A percentile compares a stretch with the other conserved stretches of the same genome.
Evolutionary conservation across 176 grass and related monocot species (phyloP).

Genomic region (Rhynchospora tenuis): DNA sequence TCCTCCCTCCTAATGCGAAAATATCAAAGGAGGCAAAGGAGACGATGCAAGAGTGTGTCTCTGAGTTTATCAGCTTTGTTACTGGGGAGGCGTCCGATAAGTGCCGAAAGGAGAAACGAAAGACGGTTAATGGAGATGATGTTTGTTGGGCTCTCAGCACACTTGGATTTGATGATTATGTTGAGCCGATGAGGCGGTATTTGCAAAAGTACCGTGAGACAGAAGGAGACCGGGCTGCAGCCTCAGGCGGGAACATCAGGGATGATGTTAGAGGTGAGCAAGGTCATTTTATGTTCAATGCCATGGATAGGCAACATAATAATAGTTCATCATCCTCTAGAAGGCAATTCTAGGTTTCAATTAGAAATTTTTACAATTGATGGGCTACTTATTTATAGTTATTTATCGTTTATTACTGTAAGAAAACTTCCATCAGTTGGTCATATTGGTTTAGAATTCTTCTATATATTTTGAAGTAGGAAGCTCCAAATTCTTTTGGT

Average conservation of each 20-base stretch:
- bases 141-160: constrained; percentile 72
- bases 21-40: constrained; percentile 90
- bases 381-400: not conserved
- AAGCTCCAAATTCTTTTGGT: not conserved
- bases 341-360: constrained; percentile 40
- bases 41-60: constrained; percentile 88
- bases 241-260: constrained; percentile 24
- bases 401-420: not conserved
- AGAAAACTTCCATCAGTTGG: not conserved
- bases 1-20: constrained; percentile 78
- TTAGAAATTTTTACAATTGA: not conserved
- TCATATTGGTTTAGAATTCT: constrained; percentile 11
- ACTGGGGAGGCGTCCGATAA: constrained; percentile 80
- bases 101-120: constrained; percentile 83
- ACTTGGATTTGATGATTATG: constrained; percentile 76
- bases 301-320: constrained; percentile 43
- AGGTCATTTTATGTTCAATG: constrained; percentile 77
- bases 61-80: constrained; percentile 92
- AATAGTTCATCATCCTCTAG: constrained; percentile 27
- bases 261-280: constrained; percentile 10
- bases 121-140: constrained; percentile 90
- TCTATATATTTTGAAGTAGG: not conserved
- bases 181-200: constrained; percentile 71
- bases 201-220: constrained; percentile 66
- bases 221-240: constrained; percentile 52